Conservation (phyloP, 2,329 filamentous ascomycete species). For the Alternaria panax region DNA sequence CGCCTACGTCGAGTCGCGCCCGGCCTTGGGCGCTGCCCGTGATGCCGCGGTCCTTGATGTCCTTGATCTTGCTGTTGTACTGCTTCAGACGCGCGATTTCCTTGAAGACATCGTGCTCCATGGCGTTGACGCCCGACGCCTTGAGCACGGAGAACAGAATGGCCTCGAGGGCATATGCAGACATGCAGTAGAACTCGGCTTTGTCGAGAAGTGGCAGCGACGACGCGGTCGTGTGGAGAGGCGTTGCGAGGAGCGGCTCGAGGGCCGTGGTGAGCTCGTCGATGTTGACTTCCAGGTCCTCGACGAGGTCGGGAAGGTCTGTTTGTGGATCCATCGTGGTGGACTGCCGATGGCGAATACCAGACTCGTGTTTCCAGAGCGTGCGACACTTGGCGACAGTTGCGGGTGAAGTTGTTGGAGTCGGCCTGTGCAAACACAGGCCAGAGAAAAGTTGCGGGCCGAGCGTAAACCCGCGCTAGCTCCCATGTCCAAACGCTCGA, state of each 20-base stretch:
- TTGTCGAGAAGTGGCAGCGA: constrained; percentile 92
- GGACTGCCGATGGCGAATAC: background rate
- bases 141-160: constrained; percentile 84
- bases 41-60: constrained; percentile 61
- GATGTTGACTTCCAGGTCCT: constrained; percentile 78
- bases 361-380: background rate
- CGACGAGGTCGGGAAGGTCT: constrained; percentile 71
- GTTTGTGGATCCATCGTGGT: constrained; percentile 59
- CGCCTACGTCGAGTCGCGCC: constrained; percentile 70
- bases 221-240: constrained; percentile 71
- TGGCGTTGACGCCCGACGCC: constrained; percentile 79
- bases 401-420: constrained; percentile 1
- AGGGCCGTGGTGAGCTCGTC: constrained; percentile 79
- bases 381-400: constrained; percentile 1
- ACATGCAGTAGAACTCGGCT: constrained; percentile 89
- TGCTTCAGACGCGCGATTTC: constrained; percentile 87
- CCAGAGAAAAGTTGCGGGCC: constrained; percentile 35
- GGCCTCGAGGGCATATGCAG: constrained; percentile 89
- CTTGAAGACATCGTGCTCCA: constrained; percentile 81
- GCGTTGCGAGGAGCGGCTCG: constrained; percentile 72
- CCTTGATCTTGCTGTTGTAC: constrained; percentile 92
- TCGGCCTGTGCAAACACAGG: background rate
- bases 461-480: constrained; percentile 32
- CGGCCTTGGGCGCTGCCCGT: constrained; percentile 59
- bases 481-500: constrained; percentile 12